A percentile compares a stretch with the other conserved stretches of the same genome.
These are phyloP conservation scores for Psophocarpus tetragonolobus DNA, from an alignment of 306 rosid genomes.

Conservation along the genomic window DNA sequence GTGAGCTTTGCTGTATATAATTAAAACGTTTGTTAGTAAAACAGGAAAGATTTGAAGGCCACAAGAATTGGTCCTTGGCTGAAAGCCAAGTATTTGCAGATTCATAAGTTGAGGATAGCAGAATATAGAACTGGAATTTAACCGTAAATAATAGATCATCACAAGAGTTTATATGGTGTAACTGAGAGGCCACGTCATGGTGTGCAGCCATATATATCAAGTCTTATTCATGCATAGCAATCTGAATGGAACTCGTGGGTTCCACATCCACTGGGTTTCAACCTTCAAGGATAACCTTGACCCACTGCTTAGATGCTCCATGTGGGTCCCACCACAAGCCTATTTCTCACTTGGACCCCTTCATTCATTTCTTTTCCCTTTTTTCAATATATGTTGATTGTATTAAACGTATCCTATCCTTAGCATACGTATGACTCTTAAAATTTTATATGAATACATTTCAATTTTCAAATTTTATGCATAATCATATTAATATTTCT, in stretches of 20 bases:
- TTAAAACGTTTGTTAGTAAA: not conserved
- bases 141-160: constrained; percentile 33
- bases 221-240: constrained; percentile 30
- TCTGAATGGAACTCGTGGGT: constrained; percentile 38
- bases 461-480: not conserved
- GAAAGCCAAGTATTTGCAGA: constrained; percentile 42
- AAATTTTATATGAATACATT: not conserved
- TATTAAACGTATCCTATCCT: not conserved
- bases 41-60: constrained; percentile 30
- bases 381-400: not conserved
- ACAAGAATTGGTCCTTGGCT: constrained; percentile 21
- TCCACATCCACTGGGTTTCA: constrained; percentile 33
- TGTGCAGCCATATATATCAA: constrained; percentile 10
- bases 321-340: not conserved
- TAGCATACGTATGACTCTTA: not conserved
- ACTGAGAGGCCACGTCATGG: constrained; percentile 29
- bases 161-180: constrained; percentile 41
- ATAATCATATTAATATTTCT: not conserved
- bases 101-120: constrained; percentile 29
- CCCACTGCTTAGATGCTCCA: constrained; percentile 25
- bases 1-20: not conserved
- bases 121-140: constrained; percentile 6
- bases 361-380: not conserved
- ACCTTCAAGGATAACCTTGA: constrained; percentile 38
- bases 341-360: constrained; percentile 9